Evolutionary conservation across 768 basidiomycete species (phyloP), one percentile per base, ranked within the genome.

Genomic region (Ramaria rubella): DNA sequence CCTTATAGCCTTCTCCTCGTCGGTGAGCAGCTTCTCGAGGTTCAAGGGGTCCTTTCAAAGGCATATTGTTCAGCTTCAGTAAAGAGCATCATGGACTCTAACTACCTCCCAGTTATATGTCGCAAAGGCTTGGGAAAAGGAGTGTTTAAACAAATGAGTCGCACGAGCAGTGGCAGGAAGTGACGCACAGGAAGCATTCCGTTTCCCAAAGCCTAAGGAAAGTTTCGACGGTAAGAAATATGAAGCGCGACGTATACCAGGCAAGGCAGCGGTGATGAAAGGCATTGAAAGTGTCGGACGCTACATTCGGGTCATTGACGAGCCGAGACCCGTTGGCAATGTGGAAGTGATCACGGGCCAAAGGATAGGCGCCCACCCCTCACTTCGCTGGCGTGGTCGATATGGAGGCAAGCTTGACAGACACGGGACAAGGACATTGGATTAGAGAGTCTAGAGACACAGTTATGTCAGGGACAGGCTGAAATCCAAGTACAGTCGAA

Each of bases 1-100:
- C 94, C 92, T 81, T 62, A 96, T 87, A 14, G 89, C 87, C 61
- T 81, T 77, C 71, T 98, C 95, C 34, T 96, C 95, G 51, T 93
- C 92, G 0, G 90, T 90, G 59, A 97, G 72, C 38, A 90, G 76
- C 0, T 82, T 81, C 58, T 92, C 87, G 27, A 93, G 64, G 63
- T 81, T 81, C 61, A 98, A 72, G 0, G 94, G 89, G 67, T 98
- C 94, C 90, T 94, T 54, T 5, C 21, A 33, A 48, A 45, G 17
- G 29, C 29, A 45, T 55, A 45, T 12, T 23, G 4, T 30, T 23
- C 27, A 49, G 43, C 5, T 14, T 14, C 14, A 4, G 31, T 46
- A 23, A 3, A 11, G 23, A 42, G 23, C 12, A 26, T 26, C 7
- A 45, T 19, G 21, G 23, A 1, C 26, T 26, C 5, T 1, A 15